Conservation (phyloP, 2,329 filamentous ascomycete species). For the Cercospora sp. region DNA sequence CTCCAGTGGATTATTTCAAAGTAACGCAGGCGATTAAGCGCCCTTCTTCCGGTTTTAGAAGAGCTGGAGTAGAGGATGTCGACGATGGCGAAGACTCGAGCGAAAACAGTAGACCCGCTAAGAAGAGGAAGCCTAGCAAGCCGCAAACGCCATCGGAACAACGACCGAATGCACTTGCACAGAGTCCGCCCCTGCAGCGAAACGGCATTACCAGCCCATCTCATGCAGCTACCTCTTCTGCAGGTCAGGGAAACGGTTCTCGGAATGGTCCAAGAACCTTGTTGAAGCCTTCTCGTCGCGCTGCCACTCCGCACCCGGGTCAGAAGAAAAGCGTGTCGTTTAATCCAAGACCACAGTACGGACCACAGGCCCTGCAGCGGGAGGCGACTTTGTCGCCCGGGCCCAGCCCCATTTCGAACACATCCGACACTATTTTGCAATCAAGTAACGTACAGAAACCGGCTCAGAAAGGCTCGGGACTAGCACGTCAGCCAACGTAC, state of each 20-base stretch:
- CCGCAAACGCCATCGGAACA: neutral
- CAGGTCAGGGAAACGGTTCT: neutral
- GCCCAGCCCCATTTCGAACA: neutral
- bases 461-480: neutral
- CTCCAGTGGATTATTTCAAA: neutral
- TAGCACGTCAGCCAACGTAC: neutral
- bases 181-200: neutral
- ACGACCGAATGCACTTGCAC: neutral
- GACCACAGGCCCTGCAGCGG: neutral
- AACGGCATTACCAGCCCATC: neutral
- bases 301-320: neutral
- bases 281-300: neutral
- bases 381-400: neutral
- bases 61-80: neutral
- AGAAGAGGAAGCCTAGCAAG: neutral
- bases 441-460: neutral
- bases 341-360: neutral
- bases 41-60: neutral
- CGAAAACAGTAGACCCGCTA: neutral
- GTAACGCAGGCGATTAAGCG: neutral
- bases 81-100: neutral
- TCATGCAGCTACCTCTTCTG: neutral
- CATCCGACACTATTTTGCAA: neutral
- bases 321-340: neutral
- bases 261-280: neutral